Evolutionary conservation across 345 rosid species (phyloP), one percentile per base, ranked within the genome.

Genomic region (Citrus mangshanensis): DNA sequence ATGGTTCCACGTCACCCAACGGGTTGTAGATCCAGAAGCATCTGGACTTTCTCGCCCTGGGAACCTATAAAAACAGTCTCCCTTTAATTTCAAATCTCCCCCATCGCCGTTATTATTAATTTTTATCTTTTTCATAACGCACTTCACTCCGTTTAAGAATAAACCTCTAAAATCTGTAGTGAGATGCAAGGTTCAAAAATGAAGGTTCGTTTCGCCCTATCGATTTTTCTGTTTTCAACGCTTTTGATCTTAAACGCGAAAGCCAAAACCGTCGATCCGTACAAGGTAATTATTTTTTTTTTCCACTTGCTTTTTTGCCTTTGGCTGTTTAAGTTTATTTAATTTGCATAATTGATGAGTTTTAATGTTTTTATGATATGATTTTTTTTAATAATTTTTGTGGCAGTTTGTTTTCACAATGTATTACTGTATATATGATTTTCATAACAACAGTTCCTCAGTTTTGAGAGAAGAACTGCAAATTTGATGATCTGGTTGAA

Each of bases 201-300:
- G 92, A 85, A 76, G 35, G 28, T 64, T 58, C 81, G 81, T 6
- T 63, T 79, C 71, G 60, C 77, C 51, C 27, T 87, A n/a, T 32
- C 72, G 5, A 28, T 81, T 13, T 68, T 82, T 22, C 51, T 83
- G 21, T 67, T 89, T 46, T 84, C 86, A 22, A 79, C 84, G 69
- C 60, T 89, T 8, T 73, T 87, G 77, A 32, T 87, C 73, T 61
- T 81, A 34, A 70, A 14, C 30, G 38, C 55, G 4, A 88, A 78
- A 30, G 91, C 95, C 61, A 93, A 87, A 84, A 80, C 72, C 65
- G n/a, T 62, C 61, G 98, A 94, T 83, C 95, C 92, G 10, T 94
- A 94, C 81, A 89, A 93, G 97, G 98, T 94, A 73, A 54, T 65
- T 14, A 18, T 22, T 42, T 55, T 0, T 54, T 54, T 54, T 54